Evolutionary conservation across 1,284 basidiomycete genomes (phyloP).

Genomic region (Volvariella volvacea): DNA sequence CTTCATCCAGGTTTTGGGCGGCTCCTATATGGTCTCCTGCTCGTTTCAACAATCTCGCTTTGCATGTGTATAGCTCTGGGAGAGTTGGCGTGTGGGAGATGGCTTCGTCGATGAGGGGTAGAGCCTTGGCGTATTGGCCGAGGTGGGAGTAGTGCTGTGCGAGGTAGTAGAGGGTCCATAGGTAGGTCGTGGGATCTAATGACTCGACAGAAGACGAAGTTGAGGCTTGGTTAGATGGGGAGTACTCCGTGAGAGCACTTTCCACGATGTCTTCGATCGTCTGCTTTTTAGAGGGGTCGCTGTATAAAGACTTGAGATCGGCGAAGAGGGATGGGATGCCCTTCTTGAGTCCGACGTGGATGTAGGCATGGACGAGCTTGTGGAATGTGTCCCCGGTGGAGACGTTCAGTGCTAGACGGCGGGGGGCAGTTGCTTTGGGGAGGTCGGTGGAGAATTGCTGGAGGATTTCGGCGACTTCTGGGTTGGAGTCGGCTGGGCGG

Average conservation of each 20-base stretch:
- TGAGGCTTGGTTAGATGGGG: conserved; percentile 13
- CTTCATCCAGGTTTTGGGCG: conserved; percentile 74
- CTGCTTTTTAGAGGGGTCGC: conserved; percentile 54
- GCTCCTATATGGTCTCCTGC: conserved; percentile 79
- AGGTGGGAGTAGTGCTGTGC: conserved; percentile 85
- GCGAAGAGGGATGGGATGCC: conserved; percentile 94
- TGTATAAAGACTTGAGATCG: conserved; percentile 86
- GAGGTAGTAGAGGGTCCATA: conserved; percentile 96
- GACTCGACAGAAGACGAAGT: conserved; percentile 18
- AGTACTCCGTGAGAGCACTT: conserved; percentile 35
- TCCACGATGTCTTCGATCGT: conserved; percentile 72
- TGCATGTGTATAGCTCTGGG: conserved; percentile 85
- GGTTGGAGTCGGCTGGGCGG: conserved; percentile 38
- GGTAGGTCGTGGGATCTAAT: conserved; percentile 66
- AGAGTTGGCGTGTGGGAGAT: conserved; percentile 88
- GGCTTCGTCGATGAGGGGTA: conserved; percentile 63
- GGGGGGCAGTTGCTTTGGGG: conserved; percentile 69
- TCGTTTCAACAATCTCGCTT: conserved; percentile 83
- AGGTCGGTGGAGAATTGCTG: conserved; percentile 53
- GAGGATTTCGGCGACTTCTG: conserved; percentile 52
- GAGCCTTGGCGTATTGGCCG: conserved; percentile 46
- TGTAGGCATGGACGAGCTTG: conserved; percentile 61
- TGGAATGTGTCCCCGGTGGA: conserved; percentile 61
- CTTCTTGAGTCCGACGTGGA: conserved; percentile 69
- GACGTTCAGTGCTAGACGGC: conserved; percentile 64